Percentiles rank a stretch among this genome's conserved stretches.
Evolutionary conservation across 208 protist genomes (phyloP).

Genomic region (Acanthamoeba royreba): DNA sequence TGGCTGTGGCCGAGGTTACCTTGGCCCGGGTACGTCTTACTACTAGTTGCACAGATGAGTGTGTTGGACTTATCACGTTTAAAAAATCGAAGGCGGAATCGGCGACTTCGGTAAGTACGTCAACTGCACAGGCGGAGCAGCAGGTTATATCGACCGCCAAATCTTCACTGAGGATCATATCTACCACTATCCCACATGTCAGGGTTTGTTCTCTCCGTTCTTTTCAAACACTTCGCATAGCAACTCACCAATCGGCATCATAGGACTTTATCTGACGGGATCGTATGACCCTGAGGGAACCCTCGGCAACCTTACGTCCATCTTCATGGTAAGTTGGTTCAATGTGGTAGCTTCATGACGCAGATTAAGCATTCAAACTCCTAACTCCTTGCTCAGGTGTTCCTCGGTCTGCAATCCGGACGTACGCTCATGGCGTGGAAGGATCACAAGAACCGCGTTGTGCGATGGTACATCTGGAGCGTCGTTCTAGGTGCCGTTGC

Average conservation of each 20-base stretch:
- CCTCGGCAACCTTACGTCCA: slow-evolving; percentile 60
- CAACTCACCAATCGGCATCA: neutral
- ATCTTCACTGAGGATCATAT: slow-evolving; percentile 57
- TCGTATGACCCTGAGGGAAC: slow-evolving; percentile 62
- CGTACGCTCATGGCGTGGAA: slow-evolving; percentile 47
- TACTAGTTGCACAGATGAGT: neutral
- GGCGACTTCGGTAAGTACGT: neutral
- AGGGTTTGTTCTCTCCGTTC: neutral
- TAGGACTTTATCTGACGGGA: slow-evolving; percentile 42
- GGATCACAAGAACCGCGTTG: neutral
- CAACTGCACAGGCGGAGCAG: slow-evolving; percentile 64
- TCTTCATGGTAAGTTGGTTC: slow-evolving; percentile 38
- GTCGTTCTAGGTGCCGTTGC: neutral
- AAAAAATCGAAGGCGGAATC: neutral
- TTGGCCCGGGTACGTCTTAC: slow-evolving; percentile 42
- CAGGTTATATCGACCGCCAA: slow-evolving; percentile 45
- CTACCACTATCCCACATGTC: slow-evolving; percentile 52
- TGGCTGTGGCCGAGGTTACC: slow-evolving; percentile 50
- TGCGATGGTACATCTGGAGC: slow-evolving; percentile 53
- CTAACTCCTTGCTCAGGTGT: neutral
- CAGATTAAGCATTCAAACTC: neutral
- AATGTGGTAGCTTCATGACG: neutral
- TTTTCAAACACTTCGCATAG: neutral
- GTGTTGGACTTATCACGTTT: neutral
- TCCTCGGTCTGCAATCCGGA: slow-evolving; percentile 57